These are phyloP conservation scores for Tilletia indica DNA, from an alignment of 1,284 basidiomycete genomes.

Conservation along the genomic window DNA sequence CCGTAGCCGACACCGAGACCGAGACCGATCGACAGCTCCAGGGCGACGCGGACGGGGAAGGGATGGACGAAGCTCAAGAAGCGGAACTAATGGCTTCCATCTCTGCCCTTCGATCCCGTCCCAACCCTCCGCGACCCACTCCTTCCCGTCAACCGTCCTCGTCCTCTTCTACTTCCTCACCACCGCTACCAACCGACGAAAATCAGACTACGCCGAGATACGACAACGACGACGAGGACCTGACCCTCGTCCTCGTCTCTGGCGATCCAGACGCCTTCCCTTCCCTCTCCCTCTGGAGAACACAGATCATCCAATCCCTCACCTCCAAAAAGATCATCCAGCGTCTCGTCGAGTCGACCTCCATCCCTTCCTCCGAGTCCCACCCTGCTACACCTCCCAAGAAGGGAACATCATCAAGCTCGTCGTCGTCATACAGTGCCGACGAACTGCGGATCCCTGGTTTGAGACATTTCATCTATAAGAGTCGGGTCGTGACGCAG, in stretches of 20 bases:
- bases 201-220: conserved; percentile 20
- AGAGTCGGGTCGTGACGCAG: conserved; percentile 70
- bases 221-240: conserved; percentile 23
- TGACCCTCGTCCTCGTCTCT: conserved; percentile 46
- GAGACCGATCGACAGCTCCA: background rate
- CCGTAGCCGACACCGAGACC: background rate
- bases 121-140: background rate
- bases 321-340: conserved; percentile 28
- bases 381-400: background rate
- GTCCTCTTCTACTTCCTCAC: background rate
- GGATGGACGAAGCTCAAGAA: conserved; percentile 7
- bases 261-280: conserved; percentile 43
- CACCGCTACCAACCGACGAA: background rate
- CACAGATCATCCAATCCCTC: background rate
- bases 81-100: conserved; percentile 16
- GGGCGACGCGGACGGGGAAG: background rate
- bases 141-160: background rate
- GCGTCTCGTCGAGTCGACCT: conserved; percentile 20
- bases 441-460: conserved; percentile 77
- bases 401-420: background rate
- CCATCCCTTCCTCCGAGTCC: background rate
- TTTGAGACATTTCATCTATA: conserved; percentile 89
- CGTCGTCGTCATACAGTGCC: conserved; percentile 29
- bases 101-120: conserved; percentile 6
- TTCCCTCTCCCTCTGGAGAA: conserved; percentile 27